phyloP scores from a whole-genome alignment of 768 basidiomycete species.

The Trametes cingulata region DNA sequence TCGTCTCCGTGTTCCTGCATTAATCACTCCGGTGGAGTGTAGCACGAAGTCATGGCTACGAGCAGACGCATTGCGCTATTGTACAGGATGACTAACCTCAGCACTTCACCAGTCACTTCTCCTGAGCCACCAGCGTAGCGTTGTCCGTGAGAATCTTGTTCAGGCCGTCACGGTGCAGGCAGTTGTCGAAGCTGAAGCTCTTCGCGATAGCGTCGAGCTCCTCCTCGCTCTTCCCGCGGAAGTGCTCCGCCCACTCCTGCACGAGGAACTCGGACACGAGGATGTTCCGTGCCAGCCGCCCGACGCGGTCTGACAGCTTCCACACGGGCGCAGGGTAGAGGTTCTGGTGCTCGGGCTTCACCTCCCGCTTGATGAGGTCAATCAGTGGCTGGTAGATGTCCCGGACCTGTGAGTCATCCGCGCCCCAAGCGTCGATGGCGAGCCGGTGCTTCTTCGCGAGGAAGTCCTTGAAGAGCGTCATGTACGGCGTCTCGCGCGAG shows the following conservation, averaged over 20 bases:
- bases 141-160: constrained; percentile 36
- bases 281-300: constrained; percentile 63
- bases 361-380: constrained; percentile 58
- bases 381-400: constrained; percentile 66
- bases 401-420: constrained; percentile 57
- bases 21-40: too few relatives aligned
- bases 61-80: neutral
- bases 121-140: constrained; percentile 24
- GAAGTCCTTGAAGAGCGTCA: constrained; percentile 66
- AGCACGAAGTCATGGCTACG: neutral
- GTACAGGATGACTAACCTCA: neutral
- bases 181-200: constrained; percentile 72
- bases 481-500: constrained; percentile 68
- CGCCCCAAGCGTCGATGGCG: constrained; percentile 78
- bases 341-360: constrained; percentile 49
- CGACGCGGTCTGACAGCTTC: constrained; percentile 56
- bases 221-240: constrained; percentile 53
- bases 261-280: constrained; percentile 71
- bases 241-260: constrained; percentile 73
- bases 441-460: constrained; percentile 77
- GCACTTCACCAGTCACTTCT: neutral
- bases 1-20: too few relatives aligned
- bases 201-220: constrained; percentile 75
- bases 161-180: constrained; percentile 66
- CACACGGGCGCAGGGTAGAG: constrained; percentile 67